These are phyloP conservation scores for Blastobotrys parvus DNA, from an alignment of 805 yeast species.

Conservation along the genomic window DNA sequence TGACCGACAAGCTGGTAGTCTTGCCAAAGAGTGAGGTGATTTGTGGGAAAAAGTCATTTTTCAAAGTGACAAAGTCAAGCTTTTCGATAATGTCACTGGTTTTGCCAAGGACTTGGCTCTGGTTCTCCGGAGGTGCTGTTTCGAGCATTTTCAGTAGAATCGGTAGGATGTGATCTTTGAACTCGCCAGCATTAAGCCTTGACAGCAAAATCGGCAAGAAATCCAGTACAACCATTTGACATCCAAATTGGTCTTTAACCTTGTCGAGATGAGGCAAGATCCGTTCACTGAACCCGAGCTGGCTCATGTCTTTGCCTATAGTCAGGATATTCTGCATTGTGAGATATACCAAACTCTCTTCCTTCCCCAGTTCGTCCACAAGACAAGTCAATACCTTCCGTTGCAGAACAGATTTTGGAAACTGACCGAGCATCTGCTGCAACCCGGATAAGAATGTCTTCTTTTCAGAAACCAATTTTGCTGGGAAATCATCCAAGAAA, in stretches of 20 bases:
- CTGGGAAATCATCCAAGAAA: slow-evolving; percentile 74
- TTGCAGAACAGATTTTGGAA: slow-evolving; percentile 49
- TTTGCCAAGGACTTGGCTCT: slow-evolving; percentile 44
- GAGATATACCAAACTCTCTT: slow-evolving; percentile 35
- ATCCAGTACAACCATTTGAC: slow-evolving; percentile 39
- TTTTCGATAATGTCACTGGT: slow-evolving; percentile 35
- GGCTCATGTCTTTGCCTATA: slow-evolving; percentile 61
- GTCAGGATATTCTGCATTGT: slow-evolving; percentile 49
- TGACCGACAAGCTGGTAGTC: slow-evolving; percentile 76
- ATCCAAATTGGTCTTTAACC: slow-evolving; percentile 33
- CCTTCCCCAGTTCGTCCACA: slow-evolving; percentile 38
- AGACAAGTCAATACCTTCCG: slow-evolving; percentile 71
- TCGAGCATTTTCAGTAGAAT: slow-evolving; percentile 31
- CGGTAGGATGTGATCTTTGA: slow-evolving; percentile 40
- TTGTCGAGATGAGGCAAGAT: slow-evolving; percentile 41
- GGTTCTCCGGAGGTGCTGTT: slow-evolving; percentile 33
- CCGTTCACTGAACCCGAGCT: slow-evolving; percentile 67
- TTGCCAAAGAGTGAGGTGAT: slow-evolving; percentile 67
- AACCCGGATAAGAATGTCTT: slow-evolving; percentile 61
- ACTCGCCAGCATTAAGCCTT: slow-evolving; percentile 46
- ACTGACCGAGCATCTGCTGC: slow-evolving; percentile 42
- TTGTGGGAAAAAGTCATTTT: slow-evolving; percentile 67
- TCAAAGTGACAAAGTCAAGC: slow-evolving; percentile 61
- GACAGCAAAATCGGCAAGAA: slow-evolving; percentile 40
- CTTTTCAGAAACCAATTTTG: slow-evolving; percentile 62